Evolutionary conservation across 331 rosid genomes (phyloP).

Genomic region (Saraca asoca): DNA sequence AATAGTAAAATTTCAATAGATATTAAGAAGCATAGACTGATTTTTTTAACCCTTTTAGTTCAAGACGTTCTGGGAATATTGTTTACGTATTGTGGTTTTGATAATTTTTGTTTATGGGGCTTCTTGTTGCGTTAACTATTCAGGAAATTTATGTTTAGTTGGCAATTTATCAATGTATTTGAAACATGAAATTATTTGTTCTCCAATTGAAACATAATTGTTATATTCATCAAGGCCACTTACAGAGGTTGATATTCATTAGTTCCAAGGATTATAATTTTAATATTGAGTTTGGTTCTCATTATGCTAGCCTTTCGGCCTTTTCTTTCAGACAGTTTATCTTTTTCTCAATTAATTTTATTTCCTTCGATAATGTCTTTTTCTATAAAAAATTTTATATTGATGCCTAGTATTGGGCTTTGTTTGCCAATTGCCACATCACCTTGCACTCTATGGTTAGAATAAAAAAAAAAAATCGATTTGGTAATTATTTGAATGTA

Average conservation of each 20-base stretch:
- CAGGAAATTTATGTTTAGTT: conserved; percentile 1
- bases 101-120: conserved; percentile 4
- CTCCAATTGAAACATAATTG: not conserved
- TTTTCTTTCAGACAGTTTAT: too few species aligned
- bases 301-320: too few species aligned
- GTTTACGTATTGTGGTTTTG: not conserved
- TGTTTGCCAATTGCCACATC: not conserved
- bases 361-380: too few species aligned
- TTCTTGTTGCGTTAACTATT: conserved; percentile 6
- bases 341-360: too few species aligned
- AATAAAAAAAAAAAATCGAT: too few species aligned
- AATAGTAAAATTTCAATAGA: conserved; percentile 27
- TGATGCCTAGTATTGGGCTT: not conserved
- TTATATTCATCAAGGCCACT: not conserved
- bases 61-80: not conserved
- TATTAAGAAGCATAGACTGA: conserved; percentile 15
- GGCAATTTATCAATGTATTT: not conserved
- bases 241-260: not conserved
- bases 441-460: not conserved
- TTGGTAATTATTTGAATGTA: too few species aligned
- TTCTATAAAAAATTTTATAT: not conserved
- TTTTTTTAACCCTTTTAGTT: not conserved
- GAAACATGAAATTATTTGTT: not conserved
- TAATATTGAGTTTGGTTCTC: too few species aligned
- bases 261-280: not conserved